Percentiles rank a stretch among this genome's conserved stretches.
Evolutionary conservation across 768 basidiomycete genomes (phyloP).

Genomic region (Tremella mesenterica): DNA sequence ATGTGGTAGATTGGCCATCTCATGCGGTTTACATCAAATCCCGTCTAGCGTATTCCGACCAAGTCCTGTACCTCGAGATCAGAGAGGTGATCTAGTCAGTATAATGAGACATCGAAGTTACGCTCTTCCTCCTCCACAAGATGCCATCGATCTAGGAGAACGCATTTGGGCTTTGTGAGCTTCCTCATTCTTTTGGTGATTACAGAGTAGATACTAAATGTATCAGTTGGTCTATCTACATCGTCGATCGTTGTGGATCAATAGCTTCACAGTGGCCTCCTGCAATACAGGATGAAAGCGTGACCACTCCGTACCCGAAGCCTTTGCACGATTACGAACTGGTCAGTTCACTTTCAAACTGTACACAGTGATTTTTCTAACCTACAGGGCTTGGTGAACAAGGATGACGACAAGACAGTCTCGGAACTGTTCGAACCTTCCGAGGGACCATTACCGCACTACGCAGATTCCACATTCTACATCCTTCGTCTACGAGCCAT

Average conservation of each 20-base stretch:
- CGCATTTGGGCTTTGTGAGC: conserved; percentile 38
- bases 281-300: conserved; percentile 21
- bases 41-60: conserved; percentile 21
- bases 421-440: not conserved
- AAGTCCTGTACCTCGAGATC: conserved; percentile 5
- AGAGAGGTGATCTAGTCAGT: conserved; percentile 16
- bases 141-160: conserved; percentile 33
- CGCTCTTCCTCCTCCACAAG: conserved; percentile 25
- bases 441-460: conserved; percentile 11
- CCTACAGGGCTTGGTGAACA: conserved; percentile 2
- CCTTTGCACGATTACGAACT: conserved; percentile 37
- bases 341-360: conserved; percentile 12
- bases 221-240: conserved; percentile 30
- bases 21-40: conserved; percentile 34
- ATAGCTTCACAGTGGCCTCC: conserved; percentile 28
- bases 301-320: conserved; percentile 31
- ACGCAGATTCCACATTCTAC: conserved; percentile 13
- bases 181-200: not conserved
- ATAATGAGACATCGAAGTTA: conserved; percentile 30
- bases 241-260: conserved; percentile 24
- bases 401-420: conserved; percentile 5
- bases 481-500: conserved; percentile 22
- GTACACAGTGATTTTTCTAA: not conserved
- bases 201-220: conserved; percentile 2
- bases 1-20: conserved; percentile 23